Base-by-base conservation (phyloP, 768 basidiomycete species). In the Termitomyces titanicus region DNA sequence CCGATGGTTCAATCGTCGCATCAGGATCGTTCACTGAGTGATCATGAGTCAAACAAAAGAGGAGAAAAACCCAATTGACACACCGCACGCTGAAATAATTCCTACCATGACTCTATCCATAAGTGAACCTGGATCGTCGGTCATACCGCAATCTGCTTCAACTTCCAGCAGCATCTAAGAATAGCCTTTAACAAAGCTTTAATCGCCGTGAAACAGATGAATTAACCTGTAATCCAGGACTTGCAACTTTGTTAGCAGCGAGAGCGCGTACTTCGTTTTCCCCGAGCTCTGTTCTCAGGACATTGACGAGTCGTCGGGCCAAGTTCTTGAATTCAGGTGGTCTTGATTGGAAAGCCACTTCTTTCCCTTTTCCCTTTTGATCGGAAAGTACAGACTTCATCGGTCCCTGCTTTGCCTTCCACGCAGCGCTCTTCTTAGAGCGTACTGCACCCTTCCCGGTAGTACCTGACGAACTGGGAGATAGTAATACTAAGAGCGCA, bases 351-450 rank as follows among this genome's bases (percentile, higher is more conserved):
- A 65, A 51, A 13, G 64, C 51, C 2, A 60, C 22, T 58, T 69
- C 66, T 52, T 69, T 68, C 10, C 65, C 71, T 47, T 75, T 77
- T 8, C 71, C 69, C 47, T 74, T 77, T 37, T 63, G 73, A 24
- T 79, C 73, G 22, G 68, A 68, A 59, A 96, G 86, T 12, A 96
- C 79, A 3, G 91, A 92, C 65, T 84, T 89, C 80, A 95, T 85
- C 11, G 81, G 75, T 1, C 87, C 92, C 57, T 92, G 91, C 50
- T 81, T 84, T 45, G 85, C 82, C 64, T 94, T 92, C 83, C 88
- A 96, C 13, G 84, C 79, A 0, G 82, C 79, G 57, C 88, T 92
- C 70, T 88, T 92, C 68, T 91, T 96, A 11, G 92, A 94, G n/a
- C 94, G 82, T 31, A 92, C 58, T 29, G 73, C 67, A 10, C 74